These are phyloP conservation scores for Komagataella ulmi DNA, from an alignment of 805 yeast genomes.

Conservation along the genomic window DNA sequence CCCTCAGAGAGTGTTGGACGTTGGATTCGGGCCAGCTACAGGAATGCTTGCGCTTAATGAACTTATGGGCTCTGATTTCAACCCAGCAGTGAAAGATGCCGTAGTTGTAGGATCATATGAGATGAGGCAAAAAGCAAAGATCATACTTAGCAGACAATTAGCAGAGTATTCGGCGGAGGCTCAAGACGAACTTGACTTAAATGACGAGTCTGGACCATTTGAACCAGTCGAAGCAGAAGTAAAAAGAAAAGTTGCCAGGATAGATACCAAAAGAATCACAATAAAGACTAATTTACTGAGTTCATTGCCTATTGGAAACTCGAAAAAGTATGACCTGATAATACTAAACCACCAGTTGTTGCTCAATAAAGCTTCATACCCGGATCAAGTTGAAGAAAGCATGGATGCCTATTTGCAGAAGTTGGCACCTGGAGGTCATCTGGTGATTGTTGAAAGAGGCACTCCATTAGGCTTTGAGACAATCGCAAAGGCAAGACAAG, in stretches of 20 bases:
- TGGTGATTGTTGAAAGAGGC: conserved; percentile 79
- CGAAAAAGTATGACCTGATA: conserved; percentile 61
- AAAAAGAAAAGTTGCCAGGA: conserved; percentile 28
- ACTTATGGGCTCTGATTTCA: conserved; percentile 51
- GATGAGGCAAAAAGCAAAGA: conserved; percentile 74
- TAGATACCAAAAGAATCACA: conserved; percentile 41
- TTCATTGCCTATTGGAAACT: conserved; percentile 27
- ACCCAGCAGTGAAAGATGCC: conserved; percentile 53
- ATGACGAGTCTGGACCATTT: conserved; percentile 5
- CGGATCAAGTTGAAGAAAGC: conserved; percentile 59
- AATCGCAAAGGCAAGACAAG: conserved; percentile 81
- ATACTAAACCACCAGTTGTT: conserved; percentile 73
- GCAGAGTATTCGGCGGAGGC: conserved; percentile 24
- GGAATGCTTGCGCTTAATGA: conserved; percentile 86
- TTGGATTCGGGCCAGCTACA: conserved; percentile 86
- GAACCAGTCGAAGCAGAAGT: conserved; percentile 2
- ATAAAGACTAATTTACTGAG: conserved; percentile 43
- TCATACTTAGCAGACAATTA: conserved; percentile 57
- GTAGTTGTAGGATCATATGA: conserved; percentile 55
- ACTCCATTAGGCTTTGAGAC: conserved; percentile 81
- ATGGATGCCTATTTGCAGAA: conserved; percentile 44
- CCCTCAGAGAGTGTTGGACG: conserved; percentile 61
- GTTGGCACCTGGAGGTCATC: conserved; percentile 65
- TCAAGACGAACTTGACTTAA: conserved; percentile 1
- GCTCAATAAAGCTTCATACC: conserved; percentile 44